These are phyloP conservation scores for Penicillium vulpinum DNA, from an alignment of 2,329 filamentous ascomycete species.

Conservation along the genomic window DNA sequence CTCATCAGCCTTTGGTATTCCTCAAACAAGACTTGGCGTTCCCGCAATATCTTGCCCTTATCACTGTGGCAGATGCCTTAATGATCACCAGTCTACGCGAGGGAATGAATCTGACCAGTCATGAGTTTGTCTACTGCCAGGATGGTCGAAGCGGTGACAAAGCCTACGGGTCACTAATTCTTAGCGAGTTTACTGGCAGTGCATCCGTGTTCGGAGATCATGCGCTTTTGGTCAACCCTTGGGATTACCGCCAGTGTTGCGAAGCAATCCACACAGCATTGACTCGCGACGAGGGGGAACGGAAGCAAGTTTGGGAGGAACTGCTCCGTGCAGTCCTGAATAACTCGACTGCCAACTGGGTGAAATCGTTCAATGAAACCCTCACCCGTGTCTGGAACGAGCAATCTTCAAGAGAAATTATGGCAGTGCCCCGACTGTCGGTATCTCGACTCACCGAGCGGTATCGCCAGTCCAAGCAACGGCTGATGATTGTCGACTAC, in stretches of 20 bases:
- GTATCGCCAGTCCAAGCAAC: conserved; percentile 66
- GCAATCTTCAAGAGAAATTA: conserved; percentile 80
- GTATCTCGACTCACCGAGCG: conserved; percentile 62
- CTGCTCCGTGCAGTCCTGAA: conserved; percentile 72
- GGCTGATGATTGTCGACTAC: conserved; percentile 89
- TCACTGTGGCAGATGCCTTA: conserved; percentile 84
- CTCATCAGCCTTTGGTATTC: conserved; percentile 90
- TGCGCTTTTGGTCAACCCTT: conserved; percentile 86
- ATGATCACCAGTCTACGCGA: conserved; percentile 96
- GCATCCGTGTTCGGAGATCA: conserved; percentile 79
- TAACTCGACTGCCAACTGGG: conserved; percentile 85
- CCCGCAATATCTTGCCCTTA: conserved; percentile 84
- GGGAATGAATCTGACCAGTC: conserved; percentile 94
- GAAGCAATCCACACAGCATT: conserved; percentile 81
- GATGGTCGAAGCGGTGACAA: conserved; percentile 73
- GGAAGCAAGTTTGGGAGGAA: conserved; percentile 69
- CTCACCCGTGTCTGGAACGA: conserved; percentile 77
- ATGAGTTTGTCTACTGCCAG: conserved; percentile 92
- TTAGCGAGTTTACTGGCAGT: conserved; percentile 94
- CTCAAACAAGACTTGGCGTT: conserved; percentile 94
- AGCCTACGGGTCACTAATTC: conserved; percentile 83
- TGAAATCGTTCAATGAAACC: conserved; percentile 69
- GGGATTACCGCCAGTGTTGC: conserved; percentile 88
- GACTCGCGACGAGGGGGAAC: conserved; percentile 76
- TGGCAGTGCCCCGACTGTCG: conserved; percentile 81